Percentiles rank a stretch among this genome's conserved stretches.
Conservation (phyloP, 2,329 filamentous ascomycete species). For the Stemphylium vesicarium region DNA sequence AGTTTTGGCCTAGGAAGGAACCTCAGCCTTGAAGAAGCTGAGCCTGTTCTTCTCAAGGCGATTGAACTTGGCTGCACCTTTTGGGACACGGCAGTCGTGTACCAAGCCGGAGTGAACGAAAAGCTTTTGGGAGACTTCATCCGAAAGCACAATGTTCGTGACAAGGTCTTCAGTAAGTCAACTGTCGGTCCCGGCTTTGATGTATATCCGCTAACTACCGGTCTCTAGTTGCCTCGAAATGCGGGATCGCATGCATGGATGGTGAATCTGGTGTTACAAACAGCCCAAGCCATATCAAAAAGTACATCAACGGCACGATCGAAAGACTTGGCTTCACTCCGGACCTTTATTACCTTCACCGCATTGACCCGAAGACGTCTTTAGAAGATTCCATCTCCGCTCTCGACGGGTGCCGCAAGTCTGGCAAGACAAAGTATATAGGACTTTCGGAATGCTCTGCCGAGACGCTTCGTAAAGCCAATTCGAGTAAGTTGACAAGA, state of each 20-base stretch:
- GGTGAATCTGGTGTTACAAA: constrained; percentile 50
- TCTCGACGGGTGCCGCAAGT: constrained; percentile 47
- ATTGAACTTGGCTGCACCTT: constrained; percentile 59
- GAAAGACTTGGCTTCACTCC: constrained; percentile 46
- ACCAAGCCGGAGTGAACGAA: constrained; percentile 29
- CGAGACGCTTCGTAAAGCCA: constrained; percentile 55
- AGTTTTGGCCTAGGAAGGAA: constrained; percentile 53
- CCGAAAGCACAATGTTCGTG: constrained; percentile 33
- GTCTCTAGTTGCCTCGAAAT: constrained; percentile 32
- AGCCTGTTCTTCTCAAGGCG: constrained; percentile 57
- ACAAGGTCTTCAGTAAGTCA: constrained; percentile 29
- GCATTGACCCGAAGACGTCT: constrained; percentile 46
- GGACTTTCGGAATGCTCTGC: constrained; percentile 55
- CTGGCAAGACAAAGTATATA: constrained; percentile 58
- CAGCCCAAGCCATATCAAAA: constrained; percentile 46
- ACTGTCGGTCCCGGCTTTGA: not conserved
- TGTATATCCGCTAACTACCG: not conserved
- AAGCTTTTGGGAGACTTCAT: constrained; percentile 38
- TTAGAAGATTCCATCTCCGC: constrained; percentile 55
- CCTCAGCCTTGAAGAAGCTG: constrained; percentile 53
- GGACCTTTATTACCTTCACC: constrained; percentile 53
- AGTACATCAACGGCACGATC: constrained; percentile 49
- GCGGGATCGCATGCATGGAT: constrained; percentile 19
- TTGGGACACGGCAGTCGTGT: constrained; percentile 55
- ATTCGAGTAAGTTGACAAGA: constrained; percentile 27